Evolutionary conservation across 2,329 filamentous ascomycete species (phyloP).

Genomic region (Clarireedia paspali): DNA sequence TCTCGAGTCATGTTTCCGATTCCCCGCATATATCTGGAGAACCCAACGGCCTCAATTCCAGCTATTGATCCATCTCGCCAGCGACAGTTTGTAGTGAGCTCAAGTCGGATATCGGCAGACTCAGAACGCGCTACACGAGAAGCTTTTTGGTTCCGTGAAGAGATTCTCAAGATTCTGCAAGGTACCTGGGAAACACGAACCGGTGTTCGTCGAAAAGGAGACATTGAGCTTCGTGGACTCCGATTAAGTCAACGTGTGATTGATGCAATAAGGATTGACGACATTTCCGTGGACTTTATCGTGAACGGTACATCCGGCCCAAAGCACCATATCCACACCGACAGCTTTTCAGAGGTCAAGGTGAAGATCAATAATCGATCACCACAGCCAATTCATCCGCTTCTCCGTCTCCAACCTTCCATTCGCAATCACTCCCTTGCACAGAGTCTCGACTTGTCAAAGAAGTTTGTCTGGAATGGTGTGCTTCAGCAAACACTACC

Average conservation of each 20-base stretch:
- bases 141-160: constrained; percentile 86
- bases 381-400: constrained; percentile 55
- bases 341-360: constrained; percentile 61
- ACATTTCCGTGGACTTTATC: constrained; percentile 60
- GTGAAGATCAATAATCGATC: constrained; percentile 73
- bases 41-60: constrained; percentile 71
- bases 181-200: constrained; percentile 61
- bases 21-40: constrained; percentile 65
- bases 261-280: constrained; percentile 73
- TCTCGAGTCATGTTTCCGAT: constrained; percentile 70
- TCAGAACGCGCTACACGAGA: constrained; percentile 71
- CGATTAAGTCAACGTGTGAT: constrained; percentile 72
- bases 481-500: constrained; percentile 70
- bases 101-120: constrained; percentile 70
- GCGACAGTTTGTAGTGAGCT: constrained; percentile 86
- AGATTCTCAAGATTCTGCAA: constrained; percentile 61
- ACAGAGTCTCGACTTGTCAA: constrained; percentile 71
- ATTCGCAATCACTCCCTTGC: constrained; percentile 58
- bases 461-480: constrained; percentile 79
- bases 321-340: constrained; percentile 34
- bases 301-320: constrained; percentile 32
- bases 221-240: constrained; percentile 69
- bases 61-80: constrained; percentile 73
- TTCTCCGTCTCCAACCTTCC: constrained; percentile 70
- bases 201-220: constrained; percentile 49